phyloP scores from a whole-genome alignment of 2,329 filamentous ascomycete species.

The Curvularia sp. region DNA sequence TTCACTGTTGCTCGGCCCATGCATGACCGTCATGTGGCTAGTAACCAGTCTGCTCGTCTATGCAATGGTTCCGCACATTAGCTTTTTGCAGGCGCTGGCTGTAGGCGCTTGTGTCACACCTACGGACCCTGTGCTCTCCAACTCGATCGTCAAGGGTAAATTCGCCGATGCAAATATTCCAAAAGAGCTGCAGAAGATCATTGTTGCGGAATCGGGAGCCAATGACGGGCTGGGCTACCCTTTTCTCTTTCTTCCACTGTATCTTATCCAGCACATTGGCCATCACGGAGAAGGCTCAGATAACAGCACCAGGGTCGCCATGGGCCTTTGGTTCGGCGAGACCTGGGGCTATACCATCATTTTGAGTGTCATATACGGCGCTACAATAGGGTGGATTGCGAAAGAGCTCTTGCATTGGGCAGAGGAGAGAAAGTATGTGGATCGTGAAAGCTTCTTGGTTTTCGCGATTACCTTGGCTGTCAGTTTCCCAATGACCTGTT shows the following conservation, averaged over 20 bases:
- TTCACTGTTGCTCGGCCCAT: constrained; percentile 76
- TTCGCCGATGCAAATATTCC: constrained; percentile 93
- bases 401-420: constrained; percentile 86
- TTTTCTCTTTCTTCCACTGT: constrained; percentile 84
- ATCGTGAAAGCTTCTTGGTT: constrained; percentile 85
- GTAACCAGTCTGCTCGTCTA: constrained; percentile 80
- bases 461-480: constrained; percentile 83
- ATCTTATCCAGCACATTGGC: constrained; percentile 78
- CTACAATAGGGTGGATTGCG: constrained; percentile 78
- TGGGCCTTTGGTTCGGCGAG: constrained; percentile 83
- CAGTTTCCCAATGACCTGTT: constrained; percentile 40
- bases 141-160: constrained; percentile 90
- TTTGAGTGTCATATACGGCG: constrained; percentile 79
- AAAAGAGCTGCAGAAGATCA: constrained; percentile 75
- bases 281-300: constrained; percentile 59
- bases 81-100: constrained; percentile 79
- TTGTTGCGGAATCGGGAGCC: constrained; percentile 75
- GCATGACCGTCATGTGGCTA: constrained; percentile 89
- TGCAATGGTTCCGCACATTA: constrained; percentile 73
- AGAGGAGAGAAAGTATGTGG: constrained; percentile 80
- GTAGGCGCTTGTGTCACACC: constrained; percentile 89
- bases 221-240: constrained; percentile 92
- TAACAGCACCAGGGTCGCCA: constrained; percentile 68
- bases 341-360: constrained; percentile 85
- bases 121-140: constrained; percentile 86